A percentile compares a stretch with the other conserved stretches of the same genome.
phyloP scores from a whole-genome alignment of 176 grass and related monocot species.

The Phragmites australis region DNA sequence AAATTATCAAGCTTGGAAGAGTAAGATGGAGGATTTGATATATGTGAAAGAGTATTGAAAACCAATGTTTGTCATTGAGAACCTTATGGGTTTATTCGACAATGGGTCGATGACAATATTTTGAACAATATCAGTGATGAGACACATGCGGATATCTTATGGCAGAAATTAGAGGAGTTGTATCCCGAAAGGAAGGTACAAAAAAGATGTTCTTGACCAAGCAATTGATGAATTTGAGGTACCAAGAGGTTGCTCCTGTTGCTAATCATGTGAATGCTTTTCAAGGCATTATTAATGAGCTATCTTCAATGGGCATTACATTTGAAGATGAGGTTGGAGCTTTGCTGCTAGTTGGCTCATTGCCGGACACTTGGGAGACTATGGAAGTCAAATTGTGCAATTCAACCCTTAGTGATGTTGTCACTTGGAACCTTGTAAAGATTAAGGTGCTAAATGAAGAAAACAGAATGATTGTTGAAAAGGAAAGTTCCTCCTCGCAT shows the following conservation, averaged over 20 bases:
- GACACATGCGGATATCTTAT: background rate
- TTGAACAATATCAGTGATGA: slow-evolving; percentile 22
- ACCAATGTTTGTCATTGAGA: background rate
- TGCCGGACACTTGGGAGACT: background rate
- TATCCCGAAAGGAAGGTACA: background rate
- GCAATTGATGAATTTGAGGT: background rate
- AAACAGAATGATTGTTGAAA: background rate
- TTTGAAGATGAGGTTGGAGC: background rate
- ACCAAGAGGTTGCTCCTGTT: background rate
- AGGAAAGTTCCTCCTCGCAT: background rate
- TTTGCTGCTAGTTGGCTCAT: background rate
- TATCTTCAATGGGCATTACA: background rate
- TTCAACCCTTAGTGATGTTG: background rate
- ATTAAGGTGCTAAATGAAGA: slow-evolving; percentile 9
- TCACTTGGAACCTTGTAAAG: background rate
- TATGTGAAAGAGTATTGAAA: slow-evolving; percentile 11
- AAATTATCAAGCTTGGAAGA: background rate
- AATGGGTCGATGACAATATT: slow-evolving; percentile 5
- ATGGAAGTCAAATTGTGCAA: background rate
- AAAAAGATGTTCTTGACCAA: slow-evolving; percentile 4
- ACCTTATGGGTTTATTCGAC: slow-evolving; percentile 11
- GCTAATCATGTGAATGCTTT: background rate
- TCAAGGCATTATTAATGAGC: background rate
- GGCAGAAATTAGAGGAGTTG: background rate
- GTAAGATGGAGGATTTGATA: background rate